Percentiles rank a stretch among this genome's conserved stretches.
Evolutionary conservation across 257 asterid species (phyloP).

Genomic region (Jaltomata sinuosa): DNA sequence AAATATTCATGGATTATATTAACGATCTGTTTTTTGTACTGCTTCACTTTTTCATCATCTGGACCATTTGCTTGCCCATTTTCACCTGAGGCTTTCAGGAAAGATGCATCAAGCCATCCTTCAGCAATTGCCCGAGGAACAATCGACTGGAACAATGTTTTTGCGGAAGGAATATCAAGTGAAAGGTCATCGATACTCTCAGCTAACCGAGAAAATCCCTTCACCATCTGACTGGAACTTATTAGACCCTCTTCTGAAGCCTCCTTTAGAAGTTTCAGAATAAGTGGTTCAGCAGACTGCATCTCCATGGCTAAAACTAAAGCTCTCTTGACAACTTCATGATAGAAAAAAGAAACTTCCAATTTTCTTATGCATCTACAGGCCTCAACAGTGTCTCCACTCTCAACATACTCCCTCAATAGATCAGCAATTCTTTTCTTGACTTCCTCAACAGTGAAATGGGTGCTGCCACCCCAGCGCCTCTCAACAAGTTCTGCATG

Average conservation of each 20-base stretch:
- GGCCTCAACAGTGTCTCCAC: conserved; percentile 94
- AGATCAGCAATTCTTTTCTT: conserved; percentile 85
- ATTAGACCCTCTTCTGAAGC: conserved; percentile 92
- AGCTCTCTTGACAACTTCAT: conserved; percentile 95
- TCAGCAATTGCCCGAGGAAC: conserved; percentile 71
- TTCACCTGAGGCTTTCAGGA: conserved; percentile 32
- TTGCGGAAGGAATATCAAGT: conserved; percentile 94
- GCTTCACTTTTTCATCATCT: conserved; percentile 54
- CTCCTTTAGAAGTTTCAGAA: conserved; percentile 64
- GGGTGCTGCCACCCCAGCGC: conserved; percentile 99
- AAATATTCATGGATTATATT: conserved; percentile 86
- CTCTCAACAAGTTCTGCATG: conserved; percentile 97
- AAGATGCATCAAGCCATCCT: conserved; percentile 89
- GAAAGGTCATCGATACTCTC: conserved; percentile 97
- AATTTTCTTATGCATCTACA: conserved; percentile 83
- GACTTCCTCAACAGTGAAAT: conserved; percentile 82
- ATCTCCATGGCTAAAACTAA: conserved; percentile 79
- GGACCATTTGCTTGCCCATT: conserved; percentile 30
- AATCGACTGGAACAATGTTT: conserved; percentile 36
- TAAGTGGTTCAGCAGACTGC: conserved; percentile 52
- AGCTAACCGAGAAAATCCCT: conserved; percentile 70
- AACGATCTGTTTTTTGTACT: conserved; percentile 71
- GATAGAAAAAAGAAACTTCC: conserved; percentile 93
- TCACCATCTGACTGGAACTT: conserved; percentile 88
- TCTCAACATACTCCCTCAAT: conserved; percentile 71